These are phyloP conservation scores for Meyerozyma sp. DNA, from an alignment of 1,139 yeast species.

Conservation along the genomic window DNA sequence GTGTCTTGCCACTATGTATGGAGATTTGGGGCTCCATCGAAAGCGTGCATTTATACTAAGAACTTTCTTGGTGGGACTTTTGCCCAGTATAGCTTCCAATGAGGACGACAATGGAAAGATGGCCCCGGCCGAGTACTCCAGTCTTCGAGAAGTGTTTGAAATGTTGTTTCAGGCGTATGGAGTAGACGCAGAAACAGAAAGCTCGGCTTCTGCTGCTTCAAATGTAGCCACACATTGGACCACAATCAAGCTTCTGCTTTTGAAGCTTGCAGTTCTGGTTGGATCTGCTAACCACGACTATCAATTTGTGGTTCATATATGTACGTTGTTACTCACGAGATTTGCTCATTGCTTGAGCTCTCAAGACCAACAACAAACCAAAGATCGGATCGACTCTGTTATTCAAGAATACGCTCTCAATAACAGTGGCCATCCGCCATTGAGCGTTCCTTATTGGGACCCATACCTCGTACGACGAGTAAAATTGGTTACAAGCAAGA, in stretches of 20 bases:
- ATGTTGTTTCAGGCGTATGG: slow-evolving; percentile 39
- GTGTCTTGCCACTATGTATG: slow-evolving; percentile 61
- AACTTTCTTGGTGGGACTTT: slow-evolving; percentile 48
- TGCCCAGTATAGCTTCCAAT: slow-evolving; percentile 30
- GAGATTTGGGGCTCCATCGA: slow-evolving; percentile 55
- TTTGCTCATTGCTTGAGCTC: slow-evolving; percentile 43
- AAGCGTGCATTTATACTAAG: slow-evolving; percentile 69
- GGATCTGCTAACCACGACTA: slow-evolving; percentile 49
- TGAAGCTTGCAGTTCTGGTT: slow-evolving; percentile 50
- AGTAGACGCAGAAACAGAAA: slow-evolving; percentile 27
- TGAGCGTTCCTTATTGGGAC: slow-evolving; percentile 57
- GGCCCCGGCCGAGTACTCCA: slow-evolving; percentile 5
- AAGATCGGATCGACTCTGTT: slow-evolving; percentile 22
- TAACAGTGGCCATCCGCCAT: slow-evolving; percentile 11
- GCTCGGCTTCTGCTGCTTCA: slow-evolving; percentile 17
- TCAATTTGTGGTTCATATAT: slow-evolving; percentile 40
- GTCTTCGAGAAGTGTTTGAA: slow-evolving; percentile 28
- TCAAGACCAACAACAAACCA: slow-evolving; percentile 31
- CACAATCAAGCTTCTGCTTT: slow-evolving; percentile 50
- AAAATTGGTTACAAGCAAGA: slow-evolving; percentile 21
- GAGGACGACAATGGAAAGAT: slow-evolving; percentile 2
- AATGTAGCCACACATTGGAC: slow-evolving; percentile 42
- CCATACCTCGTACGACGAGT: slow-evolving; percentile 57
- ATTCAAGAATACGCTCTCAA: slow-evolving; percentile 4
- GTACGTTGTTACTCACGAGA: slow-evolving; percentile 50